These are phyloP conservation scores for Nemania sp. DNA, from an alignment of 2,329 filamentous ascomycete genomes.

Conservation along the genomic window DNA sequence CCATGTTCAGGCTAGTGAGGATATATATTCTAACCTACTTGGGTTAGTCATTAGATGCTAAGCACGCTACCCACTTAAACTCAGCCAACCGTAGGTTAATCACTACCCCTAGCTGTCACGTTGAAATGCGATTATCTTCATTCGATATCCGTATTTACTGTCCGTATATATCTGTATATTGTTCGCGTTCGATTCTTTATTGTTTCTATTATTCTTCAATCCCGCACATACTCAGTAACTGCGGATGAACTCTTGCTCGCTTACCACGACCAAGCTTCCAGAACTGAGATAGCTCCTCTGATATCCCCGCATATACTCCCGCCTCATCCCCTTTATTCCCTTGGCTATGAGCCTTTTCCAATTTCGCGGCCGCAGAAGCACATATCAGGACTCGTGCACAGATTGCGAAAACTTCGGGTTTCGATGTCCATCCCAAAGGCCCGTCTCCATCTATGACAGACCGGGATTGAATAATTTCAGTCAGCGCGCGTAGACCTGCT, in stretches of 20 bases:
- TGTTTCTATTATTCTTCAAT: neutral
- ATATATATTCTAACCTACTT: too few species aligned
- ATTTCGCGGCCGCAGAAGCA: slow-evolving; percentile 40
- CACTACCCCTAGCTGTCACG: too few species aligned
- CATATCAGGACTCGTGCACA: slow-evolving; percentile 52
- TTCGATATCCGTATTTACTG: too few species aligned
- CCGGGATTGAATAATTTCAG: slow-evolving; percentile 29
- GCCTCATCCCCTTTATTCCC: neutral
- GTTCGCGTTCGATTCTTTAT: neutral
- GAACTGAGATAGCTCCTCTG: slow-evolving; percentile 31
- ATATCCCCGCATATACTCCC: slow-evolving; percentile 14
- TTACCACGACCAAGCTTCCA: slow-evolving; percentile 25
- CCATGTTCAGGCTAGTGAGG: too few species aligned
- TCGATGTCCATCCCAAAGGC: slow-evolving; percentile 72
- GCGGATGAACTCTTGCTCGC: slow-evolving; percentile 30
- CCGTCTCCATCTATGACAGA: slow-evolving; percentile 53
- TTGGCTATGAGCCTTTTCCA: neutral
- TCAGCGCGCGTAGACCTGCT: slow-evolving; percentile 52
- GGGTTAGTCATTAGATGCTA: too few species aligned
- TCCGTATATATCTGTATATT: too few species aligned
- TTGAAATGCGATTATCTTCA: too few species aligned
- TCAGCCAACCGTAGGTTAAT: too few species aligned
- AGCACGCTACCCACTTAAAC: too few species aligned
- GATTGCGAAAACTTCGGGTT: slow-evolving; percentile 67
- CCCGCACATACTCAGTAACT: slow-evolving; percentile 35